Evolutionary conservation across 2,329 filamentous ascomycete genomes (phyloP), one percentile per base, ranked within the genome.

Genomic region (Cadophora malorum): DNA sequence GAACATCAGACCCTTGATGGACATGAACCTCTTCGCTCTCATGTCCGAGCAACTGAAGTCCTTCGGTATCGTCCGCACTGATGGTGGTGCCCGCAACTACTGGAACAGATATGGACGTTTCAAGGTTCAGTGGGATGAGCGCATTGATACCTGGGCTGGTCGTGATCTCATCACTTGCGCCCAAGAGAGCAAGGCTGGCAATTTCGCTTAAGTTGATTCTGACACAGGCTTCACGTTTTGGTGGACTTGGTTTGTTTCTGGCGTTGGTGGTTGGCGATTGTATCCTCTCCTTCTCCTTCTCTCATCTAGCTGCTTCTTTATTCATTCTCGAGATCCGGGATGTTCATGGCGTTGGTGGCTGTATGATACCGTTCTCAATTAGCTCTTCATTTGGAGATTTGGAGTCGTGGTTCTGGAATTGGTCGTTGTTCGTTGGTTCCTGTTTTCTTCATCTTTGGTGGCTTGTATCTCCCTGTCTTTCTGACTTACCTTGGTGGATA

Each of bases 71-170:
- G 12, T 25, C 4, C 56, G 56, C 4, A 59, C 56, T 59, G 21
- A 38, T 12, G 12, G 21, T 16, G 38, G 35, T 28, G 56, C 56
- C 19, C 35, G 56, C 0, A 19, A 19, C 12, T 59, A 59, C 56
- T 59, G 56, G 56, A 59, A 59, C 45, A 25, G 60, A 7, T 23
- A 63, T 52, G 60, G 60, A 6, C 45, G 60, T 12, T 6, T 21
- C 16, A 35, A 35, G n/a, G 31, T 38, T 23, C 41, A 45, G 10
- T 63, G 60, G 60, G 60, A 63, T 52, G 60, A 63, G 60, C 60
- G 60, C 16, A 35, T 28, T 38, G 47, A 52, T n/a, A 23, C 28
- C 16, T n/a, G 28, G 33, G 33, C 33, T 16, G 56, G 56, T 19
- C 21, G 33, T 35, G 19, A 14, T 33, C 35, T 59, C 4, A 12